Evolutionary conservation across 768 basidiomycete species (phyloP).

Genomic region (Leccinum truebloodii): DNA sequence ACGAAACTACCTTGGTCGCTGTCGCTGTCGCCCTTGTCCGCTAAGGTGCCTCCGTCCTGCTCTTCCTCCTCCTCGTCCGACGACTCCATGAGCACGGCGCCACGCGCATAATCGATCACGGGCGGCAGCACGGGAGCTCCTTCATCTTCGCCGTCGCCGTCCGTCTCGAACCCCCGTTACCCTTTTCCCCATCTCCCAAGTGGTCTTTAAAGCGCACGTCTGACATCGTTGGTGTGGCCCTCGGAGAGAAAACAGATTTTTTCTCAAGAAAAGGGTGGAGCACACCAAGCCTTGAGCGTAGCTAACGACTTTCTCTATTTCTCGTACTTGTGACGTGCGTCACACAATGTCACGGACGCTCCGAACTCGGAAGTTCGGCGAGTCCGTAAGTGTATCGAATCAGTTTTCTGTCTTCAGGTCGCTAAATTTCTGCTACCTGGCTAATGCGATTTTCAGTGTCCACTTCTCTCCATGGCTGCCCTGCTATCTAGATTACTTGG

Average conservation of each 20-base stretch:
- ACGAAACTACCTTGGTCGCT: too few species aligned
- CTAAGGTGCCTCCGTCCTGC: conserved; percentile 3
- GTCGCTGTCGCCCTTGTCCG: conserved; percentile 28
- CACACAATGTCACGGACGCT: neutral
- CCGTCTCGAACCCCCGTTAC: conserved; percentile 49
- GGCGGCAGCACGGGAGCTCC: conserved; percentile 15
- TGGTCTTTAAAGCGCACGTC: conserved; percentile 89
- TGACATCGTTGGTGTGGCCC: conserved; percentile 41
- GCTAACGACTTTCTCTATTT: neutral
- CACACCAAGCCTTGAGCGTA: neutral
- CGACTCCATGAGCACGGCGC: too few species aligned
- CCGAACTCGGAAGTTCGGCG: too few species aligned
- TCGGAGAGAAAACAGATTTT: neutral
- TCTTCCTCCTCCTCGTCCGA: too few species aligned
- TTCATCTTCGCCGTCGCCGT: conserved; percentile 28
- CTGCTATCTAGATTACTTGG: too few species aligned
- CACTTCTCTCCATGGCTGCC: too few species aligned
- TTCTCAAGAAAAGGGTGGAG: too few species aligned
- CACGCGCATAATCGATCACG: too few species aligned
- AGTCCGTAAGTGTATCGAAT: too few species aligned
- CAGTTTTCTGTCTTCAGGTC: too few species aligned
- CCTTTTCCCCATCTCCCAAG: conserved; percentile 52
- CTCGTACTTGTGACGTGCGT: neutral
- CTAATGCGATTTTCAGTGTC: too few species aligned
- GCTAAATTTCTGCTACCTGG: too few species aligned